Evolutionary conservation across 108 stramenopile species (phyloP).

Genomic region (Nannochloropsis salina): DNA sequence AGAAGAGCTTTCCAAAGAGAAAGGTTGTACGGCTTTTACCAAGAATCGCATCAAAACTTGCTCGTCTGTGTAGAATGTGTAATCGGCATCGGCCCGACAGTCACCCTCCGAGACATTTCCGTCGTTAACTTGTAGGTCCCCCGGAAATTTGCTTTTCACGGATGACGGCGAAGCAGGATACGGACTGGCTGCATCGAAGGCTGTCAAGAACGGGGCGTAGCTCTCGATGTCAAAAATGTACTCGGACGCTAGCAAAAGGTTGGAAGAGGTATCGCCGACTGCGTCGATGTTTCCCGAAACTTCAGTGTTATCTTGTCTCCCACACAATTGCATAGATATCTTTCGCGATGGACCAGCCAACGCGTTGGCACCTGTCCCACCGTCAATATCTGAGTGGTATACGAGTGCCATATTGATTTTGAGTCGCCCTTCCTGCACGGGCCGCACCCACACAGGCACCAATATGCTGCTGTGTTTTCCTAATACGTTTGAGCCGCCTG

Average conservation of each 20-base stretch:
- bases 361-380: not conserved
- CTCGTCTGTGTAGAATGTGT: not conserved
- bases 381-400: not conserved
- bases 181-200: not conserved
- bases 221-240: not conserved
- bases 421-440: not conserved
- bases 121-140: not conserved
- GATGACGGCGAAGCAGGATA: not conserved
- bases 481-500: no score
- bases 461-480: not conserved
- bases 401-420: conserved; percentile 3
- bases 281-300: no score
- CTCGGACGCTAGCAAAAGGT: not conserved
- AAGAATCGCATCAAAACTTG: not conserved
- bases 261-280: not conserved
- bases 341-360: not conserved
- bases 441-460: not conserved
- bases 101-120: not conserved
- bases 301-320: no score
- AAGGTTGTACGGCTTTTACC: not conserved
- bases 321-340: no score
- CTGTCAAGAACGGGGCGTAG: not conserved
- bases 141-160: not conserved
- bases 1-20: not conserved
- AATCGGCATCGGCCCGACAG: not conserved